phyloP scores from a whole-genome alignment of 2,329 filamentous ascomycete species.

The Epichloe aotearoae region DNA sequence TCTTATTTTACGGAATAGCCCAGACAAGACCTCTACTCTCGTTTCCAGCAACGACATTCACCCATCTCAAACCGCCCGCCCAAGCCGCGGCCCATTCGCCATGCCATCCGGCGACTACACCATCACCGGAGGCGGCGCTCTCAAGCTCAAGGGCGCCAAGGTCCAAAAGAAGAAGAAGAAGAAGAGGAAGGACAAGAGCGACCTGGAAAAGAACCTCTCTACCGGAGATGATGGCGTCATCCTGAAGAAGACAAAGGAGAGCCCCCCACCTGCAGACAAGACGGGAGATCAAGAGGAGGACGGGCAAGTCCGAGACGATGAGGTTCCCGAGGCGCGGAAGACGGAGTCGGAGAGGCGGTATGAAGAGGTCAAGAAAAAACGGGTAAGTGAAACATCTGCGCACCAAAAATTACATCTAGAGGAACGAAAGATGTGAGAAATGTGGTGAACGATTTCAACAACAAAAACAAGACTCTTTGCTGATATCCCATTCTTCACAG shows the following conservation, averaged over 20 bases:
- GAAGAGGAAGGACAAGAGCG: conserved; percentile 31
- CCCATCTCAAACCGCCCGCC: neutral
- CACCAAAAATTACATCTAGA: no score
- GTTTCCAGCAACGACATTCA: neutral
- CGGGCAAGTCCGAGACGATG: conserved; percentile 19
- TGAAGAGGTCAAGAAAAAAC: conserved; percentile 64
- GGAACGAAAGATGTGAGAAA: no score
- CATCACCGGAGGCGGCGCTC: conserved; percentile 51
- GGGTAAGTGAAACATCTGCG: conserved; percentile 39
- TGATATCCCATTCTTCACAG: conserved; percentile 27
- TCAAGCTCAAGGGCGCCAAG: conserved; percentile 74
- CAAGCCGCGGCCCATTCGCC: neutral
- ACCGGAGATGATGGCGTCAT: conserved; percentile 12
- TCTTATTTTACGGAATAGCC: no score
- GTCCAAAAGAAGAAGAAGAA: conserved; percentile 57
- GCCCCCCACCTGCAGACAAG: conserved; percentile 8
- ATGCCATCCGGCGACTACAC: conserved; percentile 71
- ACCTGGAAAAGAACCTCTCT: conserved; percentile 34
- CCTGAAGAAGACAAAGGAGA: conserved; percentile 1
- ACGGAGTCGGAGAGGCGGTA: conserved; percentile 74
- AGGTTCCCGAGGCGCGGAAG: conserved; percentile 37
- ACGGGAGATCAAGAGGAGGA: conserved; percentile 15
- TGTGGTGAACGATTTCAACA: no score
- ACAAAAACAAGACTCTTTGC: no score
- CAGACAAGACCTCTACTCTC: no score